Conservation (phyloP, 768 basidiomycete species). For the Botryobasidium botryosum region DNA sequence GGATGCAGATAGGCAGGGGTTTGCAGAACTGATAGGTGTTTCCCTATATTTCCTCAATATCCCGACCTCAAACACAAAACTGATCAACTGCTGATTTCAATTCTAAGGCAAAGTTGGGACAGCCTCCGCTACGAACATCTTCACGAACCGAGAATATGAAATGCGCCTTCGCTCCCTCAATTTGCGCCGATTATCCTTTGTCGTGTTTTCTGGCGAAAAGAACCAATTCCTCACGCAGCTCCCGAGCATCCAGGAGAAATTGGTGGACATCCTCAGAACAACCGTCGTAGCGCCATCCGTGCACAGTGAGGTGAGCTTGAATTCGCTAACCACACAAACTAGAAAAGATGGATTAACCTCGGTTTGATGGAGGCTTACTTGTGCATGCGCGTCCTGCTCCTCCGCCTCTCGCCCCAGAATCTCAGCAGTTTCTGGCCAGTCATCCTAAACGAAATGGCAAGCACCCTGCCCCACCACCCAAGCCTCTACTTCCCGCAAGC, state of each 20-base stretch:
- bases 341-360: slow-evolving; percentile 23
- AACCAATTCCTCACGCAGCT: slow-evolving; percentile 82
- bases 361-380: no score
- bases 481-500: background rate
- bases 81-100: background rate
- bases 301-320: slow-evolving; percentile 56
- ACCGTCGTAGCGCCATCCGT: slow-evolving; percentile 67
- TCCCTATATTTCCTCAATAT: slow-evolving; percentile 1
- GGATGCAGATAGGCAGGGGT: slow-evolving; percentile 71
- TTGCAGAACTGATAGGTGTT: slow-evolving; percentile 71
- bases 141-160: slow-evolving; percentile 89
- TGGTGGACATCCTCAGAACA: slow-evolving; percentile 77
- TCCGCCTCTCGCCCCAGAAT: slow-evolving; percentile 79
- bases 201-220: slow-evolving; percentile 73
- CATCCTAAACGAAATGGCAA: slow-evolving; percentile 76
- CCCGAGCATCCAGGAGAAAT: slow-evolving; percentile 89
- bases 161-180: slow-evolving; percentile 74
- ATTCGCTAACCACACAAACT: background rate
- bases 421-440: slow-evolving; percentile 95
- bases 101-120: slow-evolving; percentile 37
- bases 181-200: slow-evolving; percentile 71
- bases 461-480: slow-evolving; percentile 13
- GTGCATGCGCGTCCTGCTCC: slow-evolving; percentile 79
- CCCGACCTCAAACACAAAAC: no score
- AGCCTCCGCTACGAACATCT: slow-evolving; percentile 86